These are phyloP conservation scores for Cardamine resedifolia DNA, from an alignment of 345 rosid genomes.

Conservation along the genomic window DNA sequence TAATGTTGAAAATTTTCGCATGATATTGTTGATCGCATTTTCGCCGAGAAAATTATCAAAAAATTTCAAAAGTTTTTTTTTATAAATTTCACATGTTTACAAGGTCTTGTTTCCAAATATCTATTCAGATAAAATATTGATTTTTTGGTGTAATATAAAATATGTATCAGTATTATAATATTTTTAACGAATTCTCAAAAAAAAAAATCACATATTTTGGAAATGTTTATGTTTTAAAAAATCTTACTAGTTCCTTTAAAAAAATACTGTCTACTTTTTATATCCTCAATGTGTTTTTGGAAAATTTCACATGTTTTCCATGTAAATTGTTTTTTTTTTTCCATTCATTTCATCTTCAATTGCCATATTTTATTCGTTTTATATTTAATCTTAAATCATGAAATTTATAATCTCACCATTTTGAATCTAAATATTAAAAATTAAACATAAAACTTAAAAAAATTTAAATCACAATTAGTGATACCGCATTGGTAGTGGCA, in stretches of 20 bases:
- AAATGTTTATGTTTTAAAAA: too few species aligned
- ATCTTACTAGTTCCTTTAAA: background rate
- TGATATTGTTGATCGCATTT: background rate
- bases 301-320: background rate
- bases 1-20: background rate
- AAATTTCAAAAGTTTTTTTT: too few species aligned
- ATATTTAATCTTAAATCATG: background rate
- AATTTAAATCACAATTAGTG: background rate
- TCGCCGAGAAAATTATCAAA: background rate
- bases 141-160: background rate
- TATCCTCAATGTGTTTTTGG: background rate
- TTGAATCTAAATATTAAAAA: too few species aligned
- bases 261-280: background rate
- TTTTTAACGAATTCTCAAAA: background rate
- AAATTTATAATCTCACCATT: too few species aligned
- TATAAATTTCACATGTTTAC: background rate
- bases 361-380: background rate
- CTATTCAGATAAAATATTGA: background rate
- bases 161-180: background rate
- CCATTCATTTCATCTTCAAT: background rate
- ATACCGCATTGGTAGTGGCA: background rate
- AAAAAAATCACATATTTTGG: too few species aligned
- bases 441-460: too few species aligned
- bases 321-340: too few species aligned
- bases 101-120: background rate